Base-by-base conservation (phyloP, 1,139 yeast genomes). In the Yamadazyma dendronema region DNA sequence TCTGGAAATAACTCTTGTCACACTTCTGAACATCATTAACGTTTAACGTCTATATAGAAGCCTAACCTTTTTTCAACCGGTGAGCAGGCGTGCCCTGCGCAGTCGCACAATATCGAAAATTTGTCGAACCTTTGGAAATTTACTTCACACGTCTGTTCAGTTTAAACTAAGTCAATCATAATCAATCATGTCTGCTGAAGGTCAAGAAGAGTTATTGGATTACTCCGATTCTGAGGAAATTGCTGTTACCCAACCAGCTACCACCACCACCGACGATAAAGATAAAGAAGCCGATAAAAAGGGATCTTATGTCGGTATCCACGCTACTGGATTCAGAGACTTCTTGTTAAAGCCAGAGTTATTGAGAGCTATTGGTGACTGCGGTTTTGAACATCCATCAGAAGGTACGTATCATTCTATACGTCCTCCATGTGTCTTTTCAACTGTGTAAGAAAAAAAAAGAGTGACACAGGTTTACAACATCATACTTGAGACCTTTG, bases 361-460 rank as follows among this genome's bases (percentile, higher is more conserved):
- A 54, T 77, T 92, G 56, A 84, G 98, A 70, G 98, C 98, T 49
- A 92, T 92, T 61, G 95, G 92, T 53, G 98, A 92, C 69, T 89
- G 97, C 75, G 98, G 98, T 76, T 92, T 92, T 62, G 98, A 92
- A 74, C 98, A 92, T 74, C 98, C 98, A 51, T 89, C 97, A 48
- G 98, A 92, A 83, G 95, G 92, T 84, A 70, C 78, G 90, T 83
- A 67, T 61, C 33, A 26, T 15, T 12, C 3, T 12, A 9, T 28
- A 9, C 22, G 22, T 12, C 31, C 11, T 12, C 29, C 9, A 14
- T 14, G 9, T 26, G 34, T 8, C 24, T 26, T 25, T 26, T 29
- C 34, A 28, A 17, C 29, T 26, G 31, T 26, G 29, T 26, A 19
- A 19, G 9, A 19, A 7, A 19, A 19, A 19, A 6, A 7, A 19